These are phyloP conservation scores for Gossypioides kirkii DNA, from an alignment of 345 rosid genomes.

Conservation along the genomic window DNA sequence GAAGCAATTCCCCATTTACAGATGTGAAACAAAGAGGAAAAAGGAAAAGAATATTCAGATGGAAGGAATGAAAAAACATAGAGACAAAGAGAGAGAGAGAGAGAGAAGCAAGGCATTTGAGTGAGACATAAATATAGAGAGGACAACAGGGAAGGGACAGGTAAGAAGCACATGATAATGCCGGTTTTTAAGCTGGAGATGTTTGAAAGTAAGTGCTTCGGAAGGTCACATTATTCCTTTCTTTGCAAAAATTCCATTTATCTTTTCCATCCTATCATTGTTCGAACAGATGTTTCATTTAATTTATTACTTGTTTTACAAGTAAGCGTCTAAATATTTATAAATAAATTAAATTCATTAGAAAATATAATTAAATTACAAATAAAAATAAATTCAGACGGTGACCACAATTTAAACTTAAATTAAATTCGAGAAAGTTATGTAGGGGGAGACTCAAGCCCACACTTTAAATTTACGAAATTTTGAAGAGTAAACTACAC, in stretches of 20 bases:
- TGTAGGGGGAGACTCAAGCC: no score
- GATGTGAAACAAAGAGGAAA: neutral
- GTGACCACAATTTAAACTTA: no score
- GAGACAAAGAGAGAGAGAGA: constrained; percentile 4
- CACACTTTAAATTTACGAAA: no score
- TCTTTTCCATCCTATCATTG: neutral
- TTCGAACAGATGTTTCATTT: neutral
- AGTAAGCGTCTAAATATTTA: no score
- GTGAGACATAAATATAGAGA: constrained; percentile 13
- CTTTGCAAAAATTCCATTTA: neutral
- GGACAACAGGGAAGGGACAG: neutral
- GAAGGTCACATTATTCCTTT: constrained; percentile 12
- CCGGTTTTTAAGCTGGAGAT: constrained; percentile 52
- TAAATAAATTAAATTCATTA: no score
- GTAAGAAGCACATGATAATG: constrained; percentile 39
- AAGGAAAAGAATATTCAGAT: neutral
- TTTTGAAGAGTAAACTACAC: no score
- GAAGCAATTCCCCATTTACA: constrained; percentile 41
- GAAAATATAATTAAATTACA: no score
- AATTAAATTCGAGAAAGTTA: no score
- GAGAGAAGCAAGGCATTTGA: neutral
- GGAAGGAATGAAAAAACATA: constrained; percentile 1
- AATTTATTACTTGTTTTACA: neutral
- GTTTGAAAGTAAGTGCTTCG: constrained; percentile 10
- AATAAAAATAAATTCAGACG: no score